Percentiles rank a stretch among this genome's conserved stretches.
Evolutionary conservation across 352 stramenopile genomes (phyloP).

Genomic region (Globisporangium megalacanthum): DNA sequence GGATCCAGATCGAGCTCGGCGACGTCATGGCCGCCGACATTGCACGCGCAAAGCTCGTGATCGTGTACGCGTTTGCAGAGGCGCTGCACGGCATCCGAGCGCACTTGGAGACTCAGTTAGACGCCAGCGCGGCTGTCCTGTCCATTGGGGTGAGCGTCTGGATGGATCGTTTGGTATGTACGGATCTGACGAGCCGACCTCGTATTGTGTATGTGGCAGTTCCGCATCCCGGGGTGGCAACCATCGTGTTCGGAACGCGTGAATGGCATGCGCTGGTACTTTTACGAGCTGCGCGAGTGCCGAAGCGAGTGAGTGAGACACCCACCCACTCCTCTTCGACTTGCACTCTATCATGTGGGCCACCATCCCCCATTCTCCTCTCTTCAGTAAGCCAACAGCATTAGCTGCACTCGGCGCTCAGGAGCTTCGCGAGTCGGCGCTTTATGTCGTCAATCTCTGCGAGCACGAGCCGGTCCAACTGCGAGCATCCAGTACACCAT

Average conservation of each 20-base stretch:
- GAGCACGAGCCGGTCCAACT: constrained; percentile 62
- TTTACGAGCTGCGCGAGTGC: constrained; percentile 49
- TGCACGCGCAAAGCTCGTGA: constrained; percentile 48
- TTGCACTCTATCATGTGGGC: background rate
- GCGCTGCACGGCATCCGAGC: constrained; percentile 59
- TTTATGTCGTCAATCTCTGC: constrained; percentile 64
- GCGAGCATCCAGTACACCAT: background rate
- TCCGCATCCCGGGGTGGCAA: constrained; percentile 68
- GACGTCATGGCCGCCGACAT: constrained; percentile 61
- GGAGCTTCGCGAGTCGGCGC: constrained; percentile 44
- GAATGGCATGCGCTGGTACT: constrained; percentile 63
- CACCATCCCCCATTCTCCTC: background rate
- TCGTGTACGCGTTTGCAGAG: constrained; percentile 83
- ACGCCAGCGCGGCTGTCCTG: constrained; percentile 37
- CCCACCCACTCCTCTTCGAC: background rate
- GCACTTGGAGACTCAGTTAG: constrained; percentile 38
- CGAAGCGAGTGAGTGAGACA: background rate
- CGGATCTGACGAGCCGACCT: background rate
- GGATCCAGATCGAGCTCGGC: constrained; percentile 40
- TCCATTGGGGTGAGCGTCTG: constrained; percentile 56
- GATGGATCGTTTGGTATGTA: background rate
- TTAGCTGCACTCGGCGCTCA: constrained; percentile 15
- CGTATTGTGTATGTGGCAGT: constrained; percentile 27
- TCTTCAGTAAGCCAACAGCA: too few relatives aligned
- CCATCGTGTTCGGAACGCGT: constrained; percentile 44